Evolutionary conservation across 177 flowering plant genomes (phyloP), one percentile per base, ranked within the genome.

Genomic region (Vitis hybrid): DNA sequence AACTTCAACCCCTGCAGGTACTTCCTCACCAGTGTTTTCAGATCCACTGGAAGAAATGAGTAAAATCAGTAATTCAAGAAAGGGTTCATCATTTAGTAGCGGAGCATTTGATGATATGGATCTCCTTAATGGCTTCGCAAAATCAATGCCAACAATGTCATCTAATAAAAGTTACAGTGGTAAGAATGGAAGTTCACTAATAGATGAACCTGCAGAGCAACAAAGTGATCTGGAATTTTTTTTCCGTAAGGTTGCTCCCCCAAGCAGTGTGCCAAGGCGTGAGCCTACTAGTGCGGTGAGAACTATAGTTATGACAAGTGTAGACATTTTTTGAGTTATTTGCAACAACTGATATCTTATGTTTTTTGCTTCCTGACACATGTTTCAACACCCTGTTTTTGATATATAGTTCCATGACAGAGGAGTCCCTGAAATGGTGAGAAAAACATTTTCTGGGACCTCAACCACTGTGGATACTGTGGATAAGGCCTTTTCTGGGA

Each of bases 131-230:
- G 16, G 52, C 9, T 54, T 71, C 64, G 19, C 35, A 27, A 62
- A 57, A 9, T 48, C 74, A 40, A 32, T 50, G 14, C 30, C 54
- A 52, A 16, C 55, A 35, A 5, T 35, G 5, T 35, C 46, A 5
- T 35, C 46, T 35, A 35, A 35, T 35, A 35, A 35, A 35, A 35
- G 46, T 35, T 35, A 35, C 46, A 35, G 46, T 35, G 7, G 46
- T 1, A 0, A 35, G 50, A 48, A 69, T 35, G 70, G 60, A n/a
- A 57, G 52, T 18, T 51, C 60, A 3, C 52, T 62, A n/a, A 74
- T 83, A 65, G 86, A 85, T 70, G 90, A 78, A 54, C 83, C 85
- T 67, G 87, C 83, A 71, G 77, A 70, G 21, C 73, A 65, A 27
- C 56, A 24, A n/a, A 64, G 66, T 72, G 77, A 78, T 75, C 71